Evolutionary conservation across 2,329 filamentous ascomycete species (phyloP).

Genomic region (Venturia carpophila): DNA sequence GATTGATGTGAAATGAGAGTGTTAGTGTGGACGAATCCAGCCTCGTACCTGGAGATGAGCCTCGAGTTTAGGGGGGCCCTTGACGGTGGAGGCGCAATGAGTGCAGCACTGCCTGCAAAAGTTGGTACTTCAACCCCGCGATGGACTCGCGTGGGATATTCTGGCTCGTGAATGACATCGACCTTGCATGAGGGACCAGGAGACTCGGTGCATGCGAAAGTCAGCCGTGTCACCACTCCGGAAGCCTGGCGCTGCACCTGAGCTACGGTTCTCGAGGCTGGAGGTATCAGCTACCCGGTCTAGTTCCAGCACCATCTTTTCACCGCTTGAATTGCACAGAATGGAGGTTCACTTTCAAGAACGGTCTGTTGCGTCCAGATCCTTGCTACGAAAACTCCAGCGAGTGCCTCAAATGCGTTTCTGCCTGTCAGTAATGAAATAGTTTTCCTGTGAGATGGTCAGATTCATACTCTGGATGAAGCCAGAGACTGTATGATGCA

Average conservation of each 20-base stretch:
- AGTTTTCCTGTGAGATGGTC: no score
- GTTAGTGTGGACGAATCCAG: background rate
- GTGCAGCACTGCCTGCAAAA: background rate
- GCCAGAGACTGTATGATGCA: no score
- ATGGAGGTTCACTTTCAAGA: no score
- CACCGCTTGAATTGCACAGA: no score
- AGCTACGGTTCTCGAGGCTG: background rate
- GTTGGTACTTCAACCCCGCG: background rate
- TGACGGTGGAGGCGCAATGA: background rate
- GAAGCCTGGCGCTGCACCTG: background rate
- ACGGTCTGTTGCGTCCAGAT: no score
- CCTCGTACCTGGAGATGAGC: slow-evolving; percentile 5
- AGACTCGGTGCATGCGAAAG: background rate
- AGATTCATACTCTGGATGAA: no score
- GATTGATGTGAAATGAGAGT: no score
- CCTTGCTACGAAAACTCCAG: no score
- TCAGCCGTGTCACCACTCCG: background rate
- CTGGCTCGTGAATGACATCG: background rate
- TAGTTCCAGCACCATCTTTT: no score
- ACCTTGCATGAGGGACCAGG: background rate
- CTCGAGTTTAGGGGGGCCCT: background rate
- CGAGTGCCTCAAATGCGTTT: no score
- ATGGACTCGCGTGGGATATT: background rate
- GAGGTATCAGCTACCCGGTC: no score
- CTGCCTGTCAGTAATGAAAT: no score